Conservation (phyloP, 495 filamentous ascomycete genomes). For the Copromyces sp. region DNA sequence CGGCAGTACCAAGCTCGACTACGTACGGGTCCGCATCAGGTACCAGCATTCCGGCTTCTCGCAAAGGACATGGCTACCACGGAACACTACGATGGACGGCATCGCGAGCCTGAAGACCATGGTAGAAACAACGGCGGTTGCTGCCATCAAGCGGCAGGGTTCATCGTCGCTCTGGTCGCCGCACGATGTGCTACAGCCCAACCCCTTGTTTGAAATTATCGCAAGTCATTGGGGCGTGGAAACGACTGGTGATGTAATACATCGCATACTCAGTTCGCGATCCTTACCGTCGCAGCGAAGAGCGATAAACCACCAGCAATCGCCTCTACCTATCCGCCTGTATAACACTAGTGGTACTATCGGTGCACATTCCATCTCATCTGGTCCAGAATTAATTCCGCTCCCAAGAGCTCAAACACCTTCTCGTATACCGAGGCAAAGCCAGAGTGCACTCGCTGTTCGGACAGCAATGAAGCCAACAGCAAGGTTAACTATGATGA, state of each 20-base stretch:
- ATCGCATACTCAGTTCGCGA: slow-evolving; percentile 17
- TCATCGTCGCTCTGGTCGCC: slow-evolving; percentile 31
- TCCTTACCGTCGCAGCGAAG: slow-evolving; percentile 3
- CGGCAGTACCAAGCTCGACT: slow-evolving; percentile 29
- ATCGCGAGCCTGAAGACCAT: slow-evolving; percentile 22
- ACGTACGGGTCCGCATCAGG: slow-evolving; percentile 34
- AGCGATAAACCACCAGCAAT: background rate
- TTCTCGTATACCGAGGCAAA: background rate
- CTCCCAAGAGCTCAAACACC: background rate
- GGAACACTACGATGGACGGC: slow-evolving; percentile 5
- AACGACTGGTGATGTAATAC: slow-evolving; percentile 29
- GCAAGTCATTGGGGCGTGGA: slow-evolving; percentile 32
- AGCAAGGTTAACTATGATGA: background rate
- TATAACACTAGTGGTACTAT: background rate
- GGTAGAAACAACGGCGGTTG: slow-evolving; percentile 33
- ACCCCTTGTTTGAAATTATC: slow-evolving; percentile 33
- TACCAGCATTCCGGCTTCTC: slow-evolving; percentile 43
- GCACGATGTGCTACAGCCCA: slow-evolving; percentile 12
- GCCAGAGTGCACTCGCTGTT: background rate
- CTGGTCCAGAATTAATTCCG: background rate
- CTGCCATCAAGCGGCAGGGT: slow-evolving; percentile 32
- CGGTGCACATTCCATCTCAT: background rate
- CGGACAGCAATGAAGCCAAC: background rate
- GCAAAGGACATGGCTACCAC: background rate
- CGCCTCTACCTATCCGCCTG: background rate